Evolutionary conservation across 495 filamentous ascomycete genomes (phyloP).

Genomic region (Glonium stellatum): DNA sequence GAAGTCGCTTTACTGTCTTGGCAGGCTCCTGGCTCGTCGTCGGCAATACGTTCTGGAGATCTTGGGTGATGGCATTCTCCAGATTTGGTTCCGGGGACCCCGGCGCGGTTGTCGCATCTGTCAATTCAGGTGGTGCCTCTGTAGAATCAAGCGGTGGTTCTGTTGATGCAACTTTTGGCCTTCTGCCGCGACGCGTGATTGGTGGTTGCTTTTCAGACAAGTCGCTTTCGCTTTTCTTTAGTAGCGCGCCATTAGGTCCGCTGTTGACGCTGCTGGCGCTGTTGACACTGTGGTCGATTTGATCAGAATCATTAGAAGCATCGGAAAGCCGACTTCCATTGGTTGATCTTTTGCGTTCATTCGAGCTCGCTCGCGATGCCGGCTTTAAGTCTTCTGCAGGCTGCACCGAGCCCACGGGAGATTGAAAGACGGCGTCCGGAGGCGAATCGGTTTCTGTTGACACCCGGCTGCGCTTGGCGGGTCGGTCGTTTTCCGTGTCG

Average conservation of each 20-base stretch:
- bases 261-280: conserved; percentile 3
- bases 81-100: conserved; percentile 18
- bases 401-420: conserved; percentile 8
- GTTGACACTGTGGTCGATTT: conserved; percentile 9
- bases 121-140: conserved; percentile 17
- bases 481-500: conserved; percentile 16
- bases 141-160: neutral
- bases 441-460: conserved; percentile 25
- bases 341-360: conserved; percentile 6
- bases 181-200: conserved; percentile 19
- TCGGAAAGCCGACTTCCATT: conserved; percentile 19
- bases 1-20: conserved; percentile 29
- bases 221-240: conserved; percentile 15
- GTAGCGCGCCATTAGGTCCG: conserved; percentile 13
- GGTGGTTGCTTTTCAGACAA: conserved; percentile 17
- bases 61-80: conserved; percentile 14
- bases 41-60: conserved; percentile 16
- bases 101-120: conserved; percentile 20
- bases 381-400: conserved; percentile 1
- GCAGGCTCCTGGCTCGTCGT: conserved; percentile 17
- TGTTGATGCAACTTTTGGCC: neutral
- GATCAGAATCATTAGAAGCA: conserved; percentile 16
- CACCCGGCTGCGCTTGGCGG: conserved; percentile 26
- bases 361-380: conserved; percentile 7
- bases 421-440: neutral